These are phyloP conservation scores for Fusarium nurragi DNA, from an alignment of 2,329 filamentous ascomycete species.

Conservation along the genomic window DNA sequence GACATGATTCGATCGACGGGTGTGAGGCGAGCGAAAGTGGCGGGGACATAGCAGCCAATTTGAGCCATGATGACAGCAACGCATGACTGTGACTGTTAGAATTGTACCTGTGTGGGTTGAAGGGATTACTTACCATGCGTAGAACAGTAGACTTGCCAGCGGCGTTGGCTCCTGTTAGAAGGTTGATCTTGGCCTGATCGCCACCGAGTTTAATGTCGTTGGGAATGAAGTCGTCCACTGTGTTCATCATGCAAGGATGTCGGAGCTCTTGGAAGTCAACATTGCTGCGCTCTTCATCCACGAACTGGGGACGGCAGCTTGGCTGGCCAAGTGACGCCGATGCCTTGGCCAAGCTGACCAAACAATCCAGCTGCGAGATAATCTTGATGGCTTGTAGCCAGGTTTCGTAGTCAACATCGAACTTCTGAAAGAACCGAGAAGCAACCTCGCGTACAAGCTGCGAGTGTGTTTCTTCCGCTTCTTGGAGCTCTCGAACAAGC, in stretches of 20 bases:
- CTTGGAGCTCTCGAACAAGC: conserved; percentile 87
- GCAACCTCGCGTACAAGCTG: conserved; percentile 91
- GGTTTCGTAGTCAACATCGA: conserved; percentile 83
- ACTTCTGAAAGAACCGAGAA: conserved; percentile 82
- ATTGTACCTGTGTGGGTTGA: not conserved
- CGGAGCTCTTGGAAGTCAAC: conserved; percentile 93
- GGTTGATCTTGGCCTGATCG: conserved; percentile 80
- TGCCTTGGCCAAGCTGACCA: conserved; percentile 91
- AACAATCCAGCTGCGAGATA: conserved; percentile 90
- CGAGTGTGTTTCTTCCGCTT: conserved; percentile 91
- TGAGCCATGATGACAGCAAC: conserved; percentile 98
- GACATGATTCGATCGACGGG: conserved; percentile 99
- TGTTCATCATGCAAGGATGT: conserved; percentile 92
- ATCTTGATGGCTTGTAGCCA: conserved; percentile 94
- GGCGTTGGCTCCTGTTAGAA: conserved; percentile 95
- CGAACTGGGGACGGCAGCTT: conserved; percentile 87
- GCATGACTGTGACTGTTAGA: conserved; percentile 71
- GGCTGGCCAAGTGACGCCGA: conserved; percentile 85
- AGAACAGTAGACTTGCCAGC: conserved; percentile 97
- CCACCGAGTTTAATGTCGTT: conserved; percentile 93
- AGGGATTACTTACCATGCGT: conserved; percentile 75
- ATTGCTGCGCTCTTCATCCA: conserved; percentile 83
- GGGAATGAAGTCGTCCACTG: conserved; percentile 93
- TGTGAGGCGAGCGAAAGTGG: conserved; percentile 81
- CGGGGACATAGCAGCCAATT: conserved; percentile 92